Conservation (phyloP, 2,329 filamentous ascomycete species). For the Verticillium tricorpus region DNA sequence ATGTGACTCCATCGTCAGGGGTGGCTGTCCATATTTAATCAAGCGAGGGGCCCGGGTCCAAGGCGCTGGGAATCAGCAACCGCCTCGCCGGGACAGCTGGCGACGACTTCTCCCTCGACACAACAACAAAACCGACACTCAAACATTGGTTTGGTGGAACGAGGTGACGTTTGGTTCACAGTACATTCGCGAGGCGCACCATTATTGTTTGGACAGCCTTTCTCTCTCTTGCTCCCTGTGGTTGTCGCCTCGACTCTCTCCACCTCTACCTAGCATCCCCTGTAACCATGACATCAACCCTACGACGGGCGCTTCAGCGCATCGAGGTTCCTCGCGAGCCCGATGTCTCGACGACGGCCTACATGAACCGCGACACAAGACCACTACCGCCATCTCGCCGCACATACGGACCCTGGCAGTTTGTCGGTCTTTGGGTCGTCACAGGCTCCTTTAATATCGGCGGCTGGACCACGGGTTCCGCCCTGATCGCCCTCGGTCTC, state of each 20-base stretch:
- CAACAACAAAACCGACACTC: not conserved
- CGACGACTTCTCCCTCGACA: not conserved
- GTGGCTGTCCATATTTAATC: not conserved
- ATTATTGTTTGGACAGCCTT: too few relatives aligned
- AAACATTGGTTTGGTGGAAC: not conserved
- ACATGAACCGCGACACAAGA: slow-evolving; percentile 23
- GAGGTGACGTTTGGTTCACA: not conserved
- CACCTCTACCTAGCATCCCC: not conserved
- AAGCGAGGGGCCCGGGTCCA: not conserved
- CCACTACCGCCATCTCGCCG: slow-evolving; percentile 22
- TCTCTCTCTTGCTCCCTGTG: not conserved
- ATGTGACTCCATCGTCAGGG: not conserved
- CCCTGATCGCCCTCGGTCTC: slow-evolving; percentile 20
- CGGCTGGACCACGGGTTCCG: slow-evolving; percentile 25
- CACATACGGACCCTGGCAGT: slow-evolving; percentile 25
- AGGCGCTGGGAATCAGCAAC: not conserved
- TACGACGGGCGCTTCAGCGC: slow-evolving; percentile 10
- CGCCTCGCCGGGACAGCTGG: not conserved
- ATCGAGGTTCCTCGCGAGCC: slow-evolving; percentile 18
- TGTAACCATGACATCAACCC: not conserved
- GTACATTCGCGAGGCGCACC: too few relatives aligned
- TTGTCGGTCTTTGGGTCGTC: slow-evolving; percentile 26
- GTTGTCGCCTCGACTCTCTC: not conserved
- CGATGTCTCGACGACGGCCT: slow-evolving; percentile 17
- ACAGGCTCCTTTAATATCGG: slow-evolving; percentile 28